Percentiles rank a stretch among this genome's conserved stretches.
These are phyloP conservation scores for Williopsis jadinii DNA, from an alignment of 1,139 yeast genomes.

Conservation along the genomic window DNA sequence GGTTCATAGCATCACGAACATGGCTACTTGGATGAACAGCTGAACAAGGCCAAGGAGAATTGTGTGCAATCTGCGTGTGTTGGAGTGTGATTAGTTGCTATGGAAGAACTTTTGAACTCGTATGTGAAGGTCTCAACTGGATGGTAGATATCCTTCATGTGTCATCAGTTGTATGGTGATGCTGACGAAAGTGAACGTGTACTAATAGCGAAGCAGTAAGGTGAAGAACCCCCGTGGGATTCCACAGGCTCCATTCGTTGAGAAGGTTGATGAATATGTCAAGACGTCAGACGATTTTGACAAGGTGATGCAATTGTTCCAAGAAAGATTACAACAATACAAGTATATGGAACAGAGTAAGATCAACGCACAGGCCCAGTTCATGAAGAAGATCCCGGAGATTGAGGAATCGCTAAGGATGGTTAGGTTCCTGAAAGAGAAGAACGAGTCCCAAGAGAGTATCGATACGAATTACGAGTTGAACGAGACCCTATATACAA, in stretches of 20 bases:
- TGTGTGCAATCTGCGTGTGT: too few species aligned
- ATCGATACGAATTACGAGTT: conserved; percentile 77
- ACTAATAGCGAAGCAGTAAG: conserved; percentile 4
- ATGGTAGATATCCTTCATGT: too few species aligned
- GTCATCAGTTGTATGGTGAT: too few species aligned
- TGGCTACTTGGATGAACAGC: too few species aligned
- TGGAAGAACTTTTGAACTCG: too few species aligned
- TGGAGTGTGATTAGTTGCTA: too few species aligned
- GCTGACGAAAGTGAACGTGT: too few species aligned
- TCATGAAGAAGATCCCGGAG: conserved; percentile 79
- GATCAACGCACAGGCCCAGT: conserved; percentile 56
- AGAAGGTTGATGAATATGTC: conserved; percentile 69
- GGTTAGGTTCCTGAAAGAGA: conserved; percentile 51
- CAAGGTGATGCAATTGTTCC: conserved; percentile 57
- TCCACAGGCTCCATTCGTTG: conserved; percentile 94
- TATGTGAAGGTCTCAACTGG: too few species aligned
- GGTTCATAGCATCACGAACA: too few species aligned
- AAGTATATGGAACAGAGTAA: conserved; percentile 85
- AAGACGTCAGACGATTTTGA: conserved; percentile 69
- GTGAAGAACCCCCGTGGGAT: conserved; percentile 81
- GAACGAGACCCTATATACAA: conserved; percentile 85
- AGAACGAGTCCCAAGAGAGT: conserved; percentile 36
- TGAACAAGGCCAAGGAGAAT: too few species aligned
- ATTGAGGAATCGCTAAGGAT: conserved; percentile 75
- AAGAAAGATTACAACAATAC: conserved; percentile 74